These are phyloP conservation scores for Fusarium sp. DNA, from an alignment of 2,329 filamentous ascomycete genomes.

Conservation along the genomic window DNA sequence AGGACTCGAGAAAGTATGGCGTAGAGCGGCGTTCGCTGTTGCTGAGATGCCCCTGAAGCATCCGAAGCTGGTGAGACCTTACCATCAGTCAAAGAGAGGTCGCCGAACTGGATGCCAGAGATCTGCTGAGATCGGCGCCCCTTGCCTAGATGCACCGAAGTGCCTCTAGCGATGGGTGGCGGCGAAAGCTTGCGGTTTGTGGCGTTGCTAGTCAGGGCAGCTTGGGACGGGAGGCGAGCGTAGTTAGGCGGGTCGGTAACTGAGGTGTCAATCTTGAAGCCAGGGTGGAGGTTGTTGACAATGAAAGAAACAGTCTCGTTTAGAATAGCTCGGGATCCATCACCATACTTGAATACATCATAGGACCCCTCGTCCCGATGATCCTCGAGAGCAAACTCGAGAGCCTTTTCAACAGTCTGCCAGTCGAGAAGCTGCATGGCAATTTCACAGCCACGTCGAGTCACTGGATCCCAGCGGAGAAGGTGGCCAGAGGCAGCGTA, in stretches of 20 bases:
- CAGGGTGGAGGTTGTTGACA: constrained; percentile 70
- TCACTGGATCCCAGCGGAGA: constrained; percentile 69
- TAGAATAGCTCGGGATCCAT: constrained; percentile 69
- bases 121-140: constrained; percentile 67
- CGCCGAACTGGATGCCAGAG: constrained; percentile 80
- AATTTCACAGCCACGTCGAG: constrained; percentile 71
- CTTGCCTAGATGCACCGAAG: constrained; percentile 55
- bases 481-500: constrained; percentile 75
- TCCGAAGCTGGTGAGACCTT: constrained; percentile 51
- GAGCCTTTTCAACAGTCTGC: constrained; percentile 72
- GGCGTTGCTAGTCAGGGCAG: constrained; percentile 30
- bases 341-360: constrained; percentile 67
- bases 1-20: constrained; percentile 75
- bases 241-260: constrained; percentile 56
- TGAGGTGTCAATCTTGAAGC: constrained; percentile 71
- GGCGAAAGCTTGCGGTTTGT: constrained; percentile 28
- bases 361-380: constrained; percentile 55
- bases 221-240: constrained; percentile 57
- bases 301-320: constrained; percentile 71
- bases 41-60: constrained; percentile 48
- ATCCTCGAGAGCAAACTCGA: constrained; percentile 70
- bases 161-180: constrained; percentile 56
- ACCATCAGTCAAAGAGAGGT: constrained; percentile 63
- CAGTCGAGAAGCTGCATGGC: constrained; percentile 72
- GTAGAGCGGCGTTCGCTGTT: constrained; percentile 56